Percentiles rank a stretch among this genome's conserved stretches.
Conservation (phyloP, 2,329 filamentous ascomycete genomes). For the Mycocentrospora acerina region DNA sequence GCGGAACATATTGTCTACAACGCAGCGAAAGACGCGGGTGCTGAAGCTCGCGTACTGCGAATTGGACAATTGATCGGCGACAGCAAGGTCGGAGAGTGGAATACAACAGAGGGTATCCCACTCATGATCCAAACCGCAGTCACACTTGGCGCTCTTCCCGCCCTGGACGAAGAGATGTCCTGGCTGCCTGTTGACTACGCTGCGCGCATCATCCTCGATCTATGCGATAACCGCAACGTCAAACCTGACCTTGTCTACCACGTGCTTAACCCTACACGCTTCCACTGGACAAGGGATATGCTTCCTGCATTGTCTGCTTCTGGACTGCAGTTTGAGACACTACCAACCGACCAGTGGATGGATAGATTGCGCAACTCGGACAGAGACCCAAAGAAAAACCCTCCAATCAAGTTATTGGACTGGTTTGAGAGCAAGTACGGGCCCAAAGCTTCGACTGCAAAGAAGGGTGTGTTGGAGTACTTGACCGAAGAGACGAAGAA, state of each 20-base stretch:
- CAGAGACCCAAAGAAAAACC: conserved; percentile 24
- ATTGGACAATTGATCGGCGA: conserved; percentile 54
- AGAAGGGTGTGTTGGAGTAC: conserved; percentile 15
- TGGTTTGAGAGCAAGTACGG: conserved; percentile 36
- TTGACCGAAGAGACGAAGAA: conserved; percentile 14
- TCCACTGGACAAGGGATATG: conserved; percentile 57
- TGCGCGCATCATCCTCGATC: conserved; percentile 38
- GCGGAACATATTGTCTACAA: conserved; percentile 48
- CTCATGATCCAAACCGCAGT: conserved; percentile 52
- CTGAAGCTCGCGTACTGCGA: conserved; percentile 41
- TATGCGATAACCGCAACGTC: conserved; percentile 2
- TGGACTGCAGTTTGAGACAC: conserved; percentile 39
- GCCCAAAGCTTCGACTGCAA: conserved; percentile 3
- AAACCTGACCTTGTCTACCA: conserved; percentile 49
- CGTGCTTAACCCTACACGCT: conserved; percentile 52
- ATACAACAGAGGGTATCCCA: conserved; percentile 53
- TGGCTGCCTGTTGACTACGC: conserved; percentile 51
- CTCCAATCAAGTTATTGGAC: conserved; percentile 30
- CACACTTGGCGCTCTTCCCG: conserved; percentile 51
- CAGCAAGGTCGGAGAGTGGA: conserved; percentile 50
- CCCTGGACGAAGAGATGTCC: conserved; percentile 42
- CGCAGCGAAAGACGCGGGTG: conserved; percentile 12
- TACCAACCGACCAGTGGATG: conserved; percentile 29
- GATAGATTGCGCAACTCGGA: conserved; percentile 21
- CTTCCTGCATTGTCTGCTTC: conserved; percentile 51